Percentiles rank a stretch among this genome's conserved stretches.
Evolutionary conservation across 306 rosid genomes (phyloP).

Genomic region (Elaeagnus macrophylla): DNA sequence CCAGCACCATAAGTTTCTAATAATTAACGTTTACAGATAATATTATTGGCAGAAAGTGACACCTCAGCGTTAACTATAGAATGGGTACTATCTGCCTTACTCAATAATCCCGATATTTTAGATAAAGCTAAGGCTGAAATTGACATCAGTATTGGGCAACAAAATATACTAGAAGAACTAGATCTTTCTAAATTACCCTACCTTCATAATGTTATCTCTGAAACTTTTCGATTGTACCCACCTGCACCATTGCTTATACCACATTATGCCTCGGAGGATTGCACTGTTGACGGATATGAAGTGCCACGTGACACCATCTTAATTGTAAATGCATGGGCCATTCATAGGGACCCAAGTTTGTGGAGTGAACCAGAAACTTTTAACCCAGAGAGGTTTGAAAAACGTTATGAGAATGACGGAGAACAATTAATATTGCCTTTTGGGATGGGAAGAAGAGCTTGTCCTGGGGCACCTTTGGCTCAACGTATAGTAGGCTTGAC

Average conservation of each 20-base stretch:
- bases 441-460: conserved; percentile 4
- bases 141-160: conserved; percentile 4
- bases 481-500: conserved; percentile 8
- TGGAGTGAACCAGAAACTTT: conserved; percentile 3
- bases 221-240: conserved; percentile 14
- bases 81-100: conserved; percentile 14
- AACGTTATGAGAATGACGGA: background rate
- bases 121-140: conserved; percentile 10
- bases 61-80: conserved; percentile 17
- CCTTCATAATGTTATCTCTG: conserved; percentile 8
- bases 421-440: background rate
- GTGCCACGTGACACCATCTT: conserved; percentile 13
- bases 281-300: conserved; percentile 1
- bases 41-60: conserved; percentile 6
- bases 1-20: no score
- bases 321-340: conserved; percentile 13
- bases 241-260: conserved; percentile 8
- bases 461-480: conserved; percentile 7
- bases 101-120: conserved; percentile 9
- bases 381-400: conserved; percentile 14
- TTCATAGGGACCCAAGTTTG: conserved; percentile 10
- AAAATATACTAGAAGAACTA: background rate
- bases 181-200: conserved; percentile 8
- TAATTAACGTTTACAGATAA: background rate
- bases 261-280: conserved; percentile 8